Base-by-base conservation (phyloP, 2,329 filamentous ascomycete species). In the Neonectria ditissima region DNA sequence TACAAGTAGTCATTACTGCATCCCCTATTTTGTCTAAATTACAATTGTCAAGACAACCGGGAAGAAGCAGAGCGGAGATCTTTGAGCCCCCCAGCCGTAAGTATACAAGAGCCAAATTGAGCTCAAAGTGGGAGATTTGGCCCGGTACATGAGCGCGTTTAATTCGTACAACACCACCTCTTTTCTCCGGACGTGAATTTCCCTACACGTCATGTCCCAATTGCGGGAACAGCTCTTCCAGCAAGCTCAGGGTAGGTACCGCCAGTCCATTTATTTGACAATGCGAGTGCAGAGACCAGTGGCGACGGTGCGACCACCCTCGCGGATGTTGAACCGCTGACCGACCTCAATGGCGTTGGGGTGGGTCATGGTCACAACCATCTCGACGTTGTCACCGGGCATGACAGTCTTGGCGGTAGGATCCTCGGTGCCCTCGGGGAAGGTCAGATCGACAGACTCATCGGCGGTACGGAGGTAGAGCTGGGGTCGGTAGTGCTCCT, bases 321-420 rank as follows among this genome's bases (percentile, higher is more conserved):
- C 96, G 82, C 96, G 93, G 78, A 99, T 90, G 86, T 98, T 99
- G 89, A 99, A 96, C 75, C 96, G 92, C 86, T 97, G 93, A 74
- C 96, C 95, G 67, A 88, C 84, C 84, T 99, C 96, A 68, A 97
- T 83, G 64, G 95, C 95, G 76, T 97, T 88, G 68, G 95, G 93
- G 81, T 92, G 85, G 82, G 93, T 89, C 77, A 97, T 90, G 75
- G 91, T 89, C 79, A 94, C 92, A 69, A 96, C 84, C 94, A 99
- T 97, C 87, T 99, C 96, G 72, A 97, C 89, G 82, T 99, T 99
- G 88, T 99, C 96, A 80, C 96, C 96, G 55, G 96, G 96, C 94
- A 97, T 97, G 81, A 97, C 91, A 85, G 94, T 92, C 86, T 93
- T 94, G 80, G 83, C 83, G 68, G 85, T 79, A 64, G 86, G 81